Base-by-base conservation (phyloP, 345 rosid species). In the Sisymbrium altissimum region DNA sequence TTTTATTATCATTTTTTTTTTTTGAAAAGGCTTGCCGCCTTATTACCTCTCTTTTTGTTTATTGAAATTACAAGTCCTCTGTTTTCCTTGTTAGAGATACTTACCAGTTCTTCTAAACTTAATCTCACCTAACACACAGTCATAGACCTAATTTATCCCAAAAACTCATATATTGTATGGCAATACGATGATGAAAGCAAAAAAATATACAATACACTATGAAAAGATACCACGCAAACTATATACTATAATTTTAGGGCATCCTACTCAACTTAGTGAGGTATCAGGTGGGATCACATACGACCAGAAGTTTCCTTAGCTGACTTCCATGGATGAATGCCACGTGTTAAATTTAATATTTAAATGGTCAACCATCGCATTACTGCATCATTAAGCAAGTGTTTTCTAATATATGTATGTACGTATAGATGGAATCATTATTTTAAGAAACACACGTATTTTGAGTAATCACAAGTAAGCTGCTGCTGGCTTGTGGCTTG, bases 211-310 rank as follows among this genome's bases (percentile, higher is more conserved):
- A 55, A 39, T 32, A 11, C 25, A 54, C 1, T 52, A 61, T 3
- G 5, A 40, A 40, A 40, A 12, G 36, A 32, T 32, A 23, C 25
- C 25, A 23, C 25, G 25, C 25, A 23, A 23, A 46, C 7, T 46
- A 45, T 45, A n/a, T n/a, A n/a, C n/a, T n/a, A 46, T 48, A 18
- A 18, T 48, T 52, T 48, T 36, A 82, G 66, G 50, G 50, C 79
- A 44, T 38, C 38, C 72, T 64, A 45, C 66, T 83, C 78, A 32
- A 14, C 56, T 33, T 81, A 12, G 72, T 63, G 77, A 74, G 67
- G 59, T 35, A 75, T 69, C 73, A 6, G 15, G 33, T 55, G 70
- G 78, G 40, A 57, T 79, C 71, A 68, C 50, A 18, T 35, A 56
- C 30, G 25, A 72, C 77, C 73, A 78, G 68, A 74, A 64, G 46